Evolutionary conservation across 768 basidiomycete species (phyloP), one percentile per base, ranked within the genome.

Genomic region (Lentinus tigrinus): DNA sequence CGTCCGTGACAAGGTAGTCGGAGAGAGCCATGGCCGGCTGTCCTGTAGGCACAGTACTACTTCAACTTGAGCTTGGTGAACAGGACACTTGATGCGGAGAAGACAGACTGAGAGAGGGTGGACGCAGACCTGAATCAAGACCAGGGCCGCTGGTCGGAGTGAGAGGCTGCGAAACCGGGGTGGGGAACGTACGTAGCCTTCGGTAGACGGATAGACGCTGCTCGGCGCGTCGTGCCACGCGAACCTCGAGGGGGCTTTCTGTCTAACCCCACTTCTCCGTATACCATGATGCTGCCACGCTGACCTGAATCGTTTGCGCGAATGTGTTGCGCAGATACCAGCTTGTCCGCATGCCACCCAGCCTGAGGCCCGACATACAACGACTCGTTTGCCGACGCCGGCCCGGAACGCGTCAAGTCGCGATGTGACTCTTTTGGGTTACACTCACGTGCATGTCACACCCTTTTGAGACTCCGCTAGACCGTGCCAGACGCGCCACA

Each of bases 1-100:
- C 91, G 73, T 93, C 89, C 1, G 89, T 89, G 68, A 82, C 81
- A 21, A 91, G 74, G 57, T 84, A 85, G 59, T 88, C 80, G 19
- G 81, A 74, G 23, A 86, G 54, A 3, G 72, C 69, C 73, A 78
- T 75, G 47, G 66, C 43, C 17, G 56, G 27, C 42, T 24, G 24
- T 19, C 13, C 27, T 13, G 8, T 24, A n/a, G 21, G 44, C 21
- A 4, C n/a, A n/a, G n/a, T n/a, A n/a, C n/a, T n/a, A n/a, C n/a
- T n/a, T n/a, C n/a, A n/a, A n/a, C n/a, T n/a, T n/a, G n/a, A n/a
- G n/a, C n/a, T n/a, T n/a, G n/a, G n/a, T n/a, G n/a, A n/a, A n/a
- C n/a, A n/a, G n/a, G n/a, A n/a, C n/a, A n/a, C n/a, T n/a, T n/a
- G n/a, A n/a, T n/a, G n/a, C n/a, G n/a, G n/a, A 11, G 31, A 7